Evolutionary conservation across 2,329 filamentous ascomycete genomes (phyloP).

Genomic region (Niveomyces coronatus): DNA sequence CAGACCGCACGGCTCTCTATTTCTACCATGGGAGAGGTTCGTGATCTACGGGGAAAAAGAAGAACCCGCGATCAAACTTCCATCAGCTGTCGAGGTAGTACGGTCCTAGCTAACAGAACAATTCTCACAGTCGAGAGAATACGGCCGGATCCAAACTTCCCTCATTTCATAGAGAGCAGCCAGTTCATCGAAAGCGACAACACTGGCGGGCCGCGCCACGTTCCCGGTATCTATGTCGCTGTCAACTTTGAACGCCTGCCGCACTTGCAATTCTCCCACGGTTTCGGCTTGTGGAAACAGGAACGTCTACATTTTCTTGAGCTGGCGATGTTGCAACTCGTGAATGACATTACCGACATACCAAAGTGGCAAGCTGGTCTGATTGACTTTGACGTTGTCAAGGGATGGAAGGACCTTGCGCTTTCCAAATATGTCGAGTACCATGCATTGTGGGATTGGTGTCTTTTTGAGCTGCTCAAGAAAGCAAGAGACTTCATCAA

Average conservation of each 20-base stretch:
- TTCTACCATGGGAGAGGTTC: too few species aligned
- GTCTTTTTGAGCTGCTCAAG: not conserved
- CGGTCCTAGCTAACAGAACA: too few species aligned
- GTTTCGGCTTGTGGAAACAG: constrained; percentile 1
- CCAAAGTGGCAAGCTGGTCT: not conserved
- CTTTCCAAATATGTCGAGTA: not conserved
- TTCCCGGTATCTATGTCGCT: not conserved
- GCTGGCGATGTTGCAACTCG: not conserved
- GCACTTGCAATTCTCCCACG: not conserved
- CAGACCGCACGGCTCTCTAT: too few species aligned
- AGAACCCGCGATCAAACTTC: too few species aligned
- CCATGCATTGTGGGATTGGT: not conserved
- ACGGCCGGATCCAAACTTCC: not conserved
- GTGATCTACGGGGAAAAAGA: too few species aligned
- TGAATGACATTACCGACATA: not conserved
- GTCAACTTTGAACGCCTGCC: not conserved
- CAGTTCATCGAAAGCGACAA: not conserved
- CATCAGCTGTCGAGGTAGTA: too few species aligned
- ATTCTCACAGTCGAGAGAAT: not conserved
- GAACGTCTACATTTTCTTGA: not conserved
- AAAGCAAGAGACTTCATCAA: not conserved
- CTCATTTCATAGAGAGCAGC: not conserved
- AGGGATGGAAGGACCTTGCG: not conserved
- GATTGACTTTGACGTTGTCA: not conserved
- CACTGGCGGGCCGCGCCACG: constrained; percentile 1